Base-by-base conservation (phyloP, 192 early-diverging fungal species). In the Rhizophlyctis rosea region DNA sequence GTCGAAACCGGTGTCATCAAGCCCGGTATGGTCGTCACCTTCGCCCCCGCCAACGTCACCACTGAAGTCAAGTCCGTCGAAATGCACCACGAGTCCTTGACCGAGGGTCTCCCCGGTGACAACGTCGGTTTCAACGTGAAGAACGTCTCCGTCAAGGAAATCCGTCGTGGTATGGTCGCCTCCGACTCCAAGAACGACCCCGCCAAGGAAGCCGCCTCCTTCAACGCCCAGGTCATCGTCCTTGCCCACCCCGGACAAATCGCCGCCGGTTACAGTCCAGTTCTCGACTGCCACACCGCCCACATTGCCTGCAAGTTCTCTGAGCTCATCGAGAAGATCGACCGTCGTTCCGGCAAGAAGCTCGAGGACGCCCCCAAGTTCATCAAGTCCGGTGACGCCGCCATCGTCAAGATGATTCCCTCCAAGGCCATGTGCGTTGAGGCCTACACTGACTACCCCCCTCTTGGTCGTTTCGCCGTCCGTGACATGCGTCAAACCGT, bases 401-500 rank as follows among this genome's bases (percentile, higher is more conserved):
- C 91, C 76, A 91, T 93, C 72, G 91, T 96, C 81, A 90, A 90
- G 86, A 83, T 96, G 84, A 72, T 93, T 74, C 93, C 93, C 56
- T 87, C 87, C 79, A 93, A 94, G 90, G 92, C 93, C 68, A 87
- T 96, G 85, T 93, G 91, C 83, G 93, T 96, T 67, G 93, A 96
- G 81, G 66, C 92, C 50, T 95, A 86, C 87, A 80, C 86, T 62
- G 88, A 93, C 75, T 95, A 91, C 82, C 88, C 93, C 53, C 91
- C 93, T 65, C 88, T 95, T 54, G 93, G 93, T 71, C 91, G 93
- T 78, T 95, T 95, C 82, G 93, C 92, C 68, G 90, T 95, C 77
- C 91, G 93, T 88, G 93, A 95, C 68, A 94, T 94, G 93, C 83
- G 93, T 81, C 93, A 95, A 76, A 95, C 93, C 77, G 93, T 95